These are phyloP conservation scores for Mycosphaerella sp. DNA, from an alignment of 2,329 filamentous ascomycete species.

Conservation along the genomic window DNA sequence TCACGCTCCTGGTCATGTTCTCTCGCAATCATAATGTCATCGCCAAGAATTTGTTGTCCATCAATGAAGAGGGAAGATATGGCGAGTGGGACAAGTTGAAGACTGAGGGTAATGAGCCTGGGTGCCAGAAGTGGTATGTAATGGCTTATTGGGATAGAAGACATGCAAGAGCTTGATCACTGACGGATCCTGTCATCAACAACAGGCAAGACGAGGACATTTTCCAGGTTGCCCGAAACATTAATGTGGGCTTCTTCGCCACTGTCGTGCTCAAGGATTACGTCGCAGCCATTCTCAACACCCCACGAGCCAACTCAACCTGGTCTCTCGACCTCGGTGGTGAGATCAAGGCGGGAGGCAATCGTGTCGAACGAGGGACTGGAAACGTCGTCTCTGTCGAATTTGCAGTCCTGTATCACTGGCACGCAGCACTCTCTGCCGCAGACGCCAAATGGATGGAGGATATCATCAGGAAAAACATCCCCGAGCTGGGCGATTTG, in stretches of 20 bases:
- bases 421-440: conserved; percentile 42
- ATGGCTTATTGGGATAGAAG: background rate
- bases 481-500: conserved; percentile 38
- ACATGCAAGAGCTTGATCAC: background rate
- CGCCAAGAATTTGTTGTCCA: conserved; percentile 35
- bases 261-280: conserved; percentile 43
- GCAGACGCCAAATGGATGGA: conserved; percentile 45
- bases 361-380: conserved; percentile 38
- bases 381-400: conserved; percentile 44
- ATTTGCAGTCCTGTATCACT: conserved; percentile 45
- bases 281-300: conserved; percentile 44
- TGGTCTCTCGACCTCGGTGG: conserved; percentile 43
- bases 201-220: conserved; percentile 43
- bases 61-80: conserved; percentile 43
- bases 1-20: conserved; percentile 40
- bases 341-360: conserved; percentile 39
- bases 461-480: conserved; percentile 30
- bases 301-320: conserved; percentile 40
- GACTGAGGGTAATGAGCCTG: conserved; percentile 26
- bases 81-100: conserved; percentile 37
- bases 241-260: conserved; percentile 45
- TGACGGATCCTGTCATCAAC: background rate
- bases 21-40: conserved; percentile 44
- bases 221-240: conserved; percentile 43
- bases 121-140: conserved; percentile 33